phyloP scores from a whole-genome alignment of 805 yeast species.

The Wickerhamiella shivajii region DNA sequence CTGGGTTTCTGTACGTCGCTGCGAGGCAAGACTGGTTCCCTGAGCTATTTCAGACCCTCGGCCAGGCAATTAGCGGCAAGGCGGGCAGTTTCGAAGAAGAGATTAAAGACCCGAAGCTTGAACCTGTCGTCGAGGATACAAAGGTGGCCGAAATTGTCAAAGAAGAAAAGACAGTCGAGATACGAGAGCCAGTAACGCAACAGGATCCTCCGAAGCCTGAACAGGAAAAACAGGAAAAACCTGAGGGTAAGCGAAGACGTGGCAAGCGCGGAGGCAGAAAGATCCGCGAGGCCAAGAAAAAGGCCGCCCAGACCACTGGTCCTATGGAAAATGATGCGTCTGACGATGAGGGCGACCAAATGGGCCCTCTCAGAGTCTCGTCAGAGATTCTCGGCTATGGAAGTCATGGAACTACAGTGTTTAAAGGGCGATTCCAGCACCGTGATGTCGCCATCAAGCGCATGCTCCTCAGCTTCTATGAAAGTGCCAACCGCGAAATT shows the following conservation, averaged over 20 bases:
- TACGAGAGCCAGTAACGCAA: background rate
- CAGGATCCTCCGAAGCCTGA: background rate
- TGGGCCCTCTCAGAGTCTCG: conserved; percentile 31
- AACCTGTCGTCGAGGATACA: too few species aligned
- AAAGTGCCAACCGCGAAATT: conserved; percentile 87
- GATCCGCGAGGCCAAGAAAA: conserved; percentile 18
- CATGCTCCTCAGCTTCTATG: conserved; percentile 85
- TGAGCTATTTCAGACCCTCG: conserved; percentile 9
- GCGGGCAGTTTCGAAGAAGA: too few species aligned
- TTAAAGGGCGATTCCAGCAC: conserved; percentile 75
- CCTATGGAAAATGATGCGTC: background rate
- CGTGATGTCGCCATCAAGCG: conserved; percentile 94
- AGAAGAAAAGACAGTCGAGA: too few species aligned
- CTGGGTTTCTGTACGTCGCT: conserved; percentile 4
- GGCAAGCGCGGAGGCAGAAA: conserved; percentile 78
- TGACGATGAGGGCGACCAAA: conserved; percentile 2
- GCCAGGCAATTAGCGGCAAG: too few species aligned
- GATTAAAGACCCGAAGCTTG: too few species aligned
- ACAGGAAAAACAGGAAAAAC: too few species aligned
- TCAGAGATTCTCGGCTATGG: conserved; percentile 84
- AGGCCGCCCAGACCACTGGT: conserved; percentile 4
- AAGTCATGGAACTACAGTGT: conserved; percentile 92
- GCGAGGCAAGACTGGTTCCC: conserved; percentile 13
- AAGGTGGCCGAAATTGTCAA: too few species aligned
- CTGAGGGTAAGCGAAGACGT: conserved; percentile 64